These are phyloP conservation scores for Trametes versicolor DNA, from an alignment of 1,284 basidiomycete genomes.

Conservation along the genomic window DNA sequence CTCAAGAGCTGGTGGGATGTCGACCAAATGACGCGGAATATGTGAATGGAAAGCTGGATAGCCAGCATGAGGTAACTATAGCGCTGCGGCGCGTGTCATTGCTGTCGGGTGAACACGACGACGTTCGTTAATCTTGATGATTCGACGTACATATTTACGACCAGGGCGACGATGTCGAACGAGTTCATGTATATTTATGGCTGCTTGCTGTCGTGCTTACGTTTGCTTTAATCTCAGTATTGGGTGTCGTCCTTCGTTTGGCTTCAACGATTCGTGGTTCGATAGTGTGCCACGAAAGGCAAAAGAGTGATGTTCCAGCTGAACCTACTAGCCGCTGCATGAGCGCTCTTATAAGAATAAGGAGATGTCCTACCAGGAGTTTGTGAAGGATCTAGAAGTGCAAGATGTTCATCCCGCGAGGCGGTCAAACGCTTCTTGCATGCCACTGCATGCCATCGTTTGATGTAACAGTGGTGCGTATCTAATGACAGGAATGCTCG, in stretches of 20 bases:
- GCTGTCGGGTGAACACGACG: not conserved
- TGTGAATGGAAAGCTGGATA: not conserved
- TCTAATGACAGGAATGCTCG: no score
- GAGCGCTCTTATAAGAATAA: no score
- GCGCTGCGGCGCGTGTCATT: no score
- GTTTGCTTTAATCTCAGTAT: constrained; percentile 11
- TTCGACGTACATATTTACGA: constrained; percentile 22
- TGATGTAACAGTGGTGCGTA: no score
- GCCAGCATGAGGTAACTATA: not conserved
- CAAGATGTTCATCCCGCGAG: no score
- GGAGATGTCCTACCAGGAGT: no score
- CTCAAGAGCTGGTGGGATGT: constrained; percentile 66
- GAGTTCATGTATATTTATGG: constrained; percentile 21
- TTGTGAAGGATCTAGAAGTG: no score
- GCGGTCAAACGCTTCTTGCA: no score
- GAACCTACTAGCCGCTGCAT: no score
- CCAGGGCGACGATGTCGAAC: constrained; percentile 9
- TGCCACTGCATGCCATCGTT: no score
- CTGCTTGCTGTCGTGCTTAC: constrained; percentile 16
- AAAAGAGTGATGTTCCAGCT: no score
- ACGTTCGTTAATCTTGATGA: constrained; percentile 16
- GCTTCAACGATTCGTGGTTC: not conserved
- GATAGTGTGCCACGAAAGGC: not conserved
- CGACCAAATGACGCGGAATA: constrained; percentile 46
- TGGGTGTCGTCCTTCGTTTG: not conserved